Evolutionary conservation across 2,329 filamentous ascomycete genomes (phyloP).

Genomic region (Fusarium sp.): DNA sequence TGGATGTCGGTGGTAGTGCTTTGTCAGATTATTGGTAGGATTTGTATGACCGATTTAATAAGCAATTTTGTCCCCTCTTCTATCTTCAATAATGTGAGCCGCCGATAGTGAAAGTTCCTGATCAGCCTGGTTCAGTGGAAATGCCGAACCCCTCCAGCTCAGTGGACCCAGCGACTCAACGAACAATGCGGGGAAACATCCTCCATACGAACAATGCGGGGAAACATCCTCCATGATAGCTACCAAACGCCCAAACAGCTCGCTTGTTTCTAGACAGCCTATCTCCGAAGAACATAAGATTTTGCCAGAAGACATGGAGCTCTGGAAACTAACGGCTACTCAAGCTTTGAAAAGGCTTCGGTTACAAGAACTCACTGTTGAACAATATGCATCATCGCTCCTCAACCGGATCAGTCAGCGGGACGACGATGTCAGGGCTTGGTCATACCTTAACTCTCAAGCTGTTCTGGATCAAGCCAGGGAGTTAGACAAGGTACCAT

Average conservation of each 20-base stretch:
- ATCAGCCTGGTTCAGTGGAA: neutral
- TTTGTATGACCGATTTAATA: no score
- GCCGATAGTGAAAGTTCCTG: neutral
- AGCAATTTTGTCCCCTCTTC: no score
- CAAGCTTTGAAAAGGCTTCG: conserved; percentile 56
- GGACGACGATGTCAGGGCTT: conserved; percentile 61
- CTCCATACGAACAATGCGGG: conserved; percentile 5
- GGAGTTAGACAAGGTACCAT: conserved; percentile 62
- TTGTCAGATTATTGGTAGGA: neutral
- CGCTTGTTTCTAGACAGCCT: rapidly evolving
- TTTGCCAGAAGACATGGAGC: neutral
- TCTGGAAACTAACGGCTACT: conserved; percentile 54
- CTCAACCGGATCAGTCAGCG: conserved; percentile 59
- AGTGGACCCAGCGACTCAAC: neutral
- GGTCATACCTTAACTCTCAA: conserved; percentile 61
- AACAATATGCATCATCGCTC: conserved; percentile 63
- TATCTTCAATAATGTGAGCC: no score
- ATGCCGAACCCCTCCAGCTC: conserved; percentile 15
- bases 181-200: conserved; percentile 16
- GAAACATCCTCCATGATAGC: neutral
- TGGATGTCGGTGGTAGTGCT: neutral
- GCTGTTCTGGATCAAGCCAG: conserved; percentile 62
- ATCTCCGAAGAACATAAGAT: neutral
- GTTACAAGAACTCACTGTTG: conserved; percentile 59
- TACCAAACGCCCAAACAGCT: no score